Base-by-base conservation (phyloP, 2,329 filamentous ascomycete species). In the Plectosphaerella cucumerina region DNA sequence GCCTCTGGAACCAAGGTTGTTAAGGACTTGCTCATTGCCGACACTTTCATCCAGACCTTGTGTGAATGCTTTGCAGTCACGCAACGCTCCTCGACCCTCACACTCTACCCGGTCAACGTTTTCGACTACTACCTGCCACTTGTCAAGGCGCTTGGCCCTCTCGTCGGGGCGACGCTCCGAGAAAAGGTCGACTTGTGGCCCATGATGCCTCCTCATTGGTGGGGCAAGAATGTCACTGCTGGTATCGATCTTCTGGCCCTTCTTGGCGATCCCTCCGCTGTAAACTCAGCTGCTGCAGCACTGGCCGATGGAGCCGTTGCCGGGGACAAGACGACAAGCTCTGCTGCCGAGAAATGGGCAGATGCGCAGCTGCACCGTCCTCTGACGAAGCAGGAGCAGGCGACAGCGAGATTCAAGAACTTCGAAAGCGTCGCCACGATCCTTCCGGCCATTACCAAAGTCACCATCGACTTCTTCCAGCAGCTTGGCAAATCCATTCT, bases 381-480 rank as follows among this genome's bases (percentile, higher is more conserved):
- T 31, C 26, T 31, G 60, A 74, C 69, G 50, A 71, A 70, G 26
- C 68, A 73, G 52, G 74, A 78, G 54, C 65, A 69, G 49, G 60
- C 65, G 15, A 73, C 68, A 17, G 62, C 73, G 20, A 70, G 74
- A n/a, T 83, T 73, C 58, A 70, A 87, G 64, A 99, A 97, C 65
- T 90, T 87, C 39, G 84, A 87, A 62, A 86, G 82, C 12, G 76
- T 97, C 43, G 82, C 87, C 35, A 86, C 85, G 58, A 74, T 97
- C 11, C 77, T 97, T 12, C 86, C 87, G 60, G 86, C 89, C 33
- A 81, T 95, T 59, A 85, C 92, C 20, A 84, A 85, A 9, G 86
- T 86, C 3, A 87, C 92, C n/a, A 87, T 90, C 17, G 86, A 88
- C 1, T 88, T 97, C 59, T 87, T 96, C 63, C 90, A 96, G 62